Evolutionary conservation across 495 filamentous ascomycete genomes (phyloP), one percentile per base, ranked within the genome.

Genomic region (Saxispiralis lemnorum): DNA sequence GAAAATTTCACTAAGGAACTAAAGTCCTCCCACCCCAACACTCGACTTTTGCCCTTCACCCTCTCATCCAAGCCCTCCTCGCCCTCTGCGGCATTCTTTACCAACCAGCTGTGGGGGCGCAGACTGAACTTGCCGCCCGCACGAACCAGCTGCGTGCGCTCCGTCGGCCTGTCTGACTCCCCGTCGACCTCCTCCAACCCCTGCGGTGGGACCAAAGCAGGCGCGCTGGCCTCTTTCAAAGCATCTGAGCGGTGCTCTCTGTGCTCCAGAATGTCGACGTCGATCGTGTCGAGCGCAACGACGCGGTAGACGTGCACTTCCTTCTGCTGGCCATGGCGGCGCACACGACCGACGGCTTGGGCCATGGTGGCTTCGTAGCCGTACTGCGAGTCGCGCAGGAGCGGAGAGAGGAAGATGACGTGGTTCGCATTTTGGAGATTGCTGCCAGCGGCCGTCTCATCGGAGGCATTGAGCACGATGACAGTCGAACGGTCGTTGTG

Each of bases 391-490:
- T 62, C 49, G 0, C 69, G 59, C 2, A 77, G 61, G 1, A 75
- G 55, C 1, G 83, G 81, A 0, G 68, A 70, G 10, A 79, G 58
- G 55, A 93, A 88, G 39, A 92, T 69, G 28, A 87, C 64, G 47
- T 89, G 83, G 44, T 82, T 86, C 0, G 82, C 81, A 32, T 70
- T 68, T 38, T 76, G 75, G 2, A 89, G 61, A 52, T 92, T 92
- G 15, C 71, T 57, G 21, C 84, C 84, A 7, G 81, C 72, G 14
- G 82, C 73, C 39, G 69, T 66, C n/a, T 70, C 72, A 44, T 67
- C 65, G 5, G 68, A 69, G 3, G 83, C 63, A 44, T 76, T 73
- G 15, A 93, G 57, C n/a, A 89, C 58, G 28, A 85, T 56, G 1
- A 81, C 72, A 51, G 69, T 70, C 5, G 24, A 28, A 5, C 24